These are phyloP conservation scores for Paraphaeosphaeria sporulosa DNA, from an alignment of 2,329 filamentous ascomycete species.

Conservation along the genomic window DNA sequence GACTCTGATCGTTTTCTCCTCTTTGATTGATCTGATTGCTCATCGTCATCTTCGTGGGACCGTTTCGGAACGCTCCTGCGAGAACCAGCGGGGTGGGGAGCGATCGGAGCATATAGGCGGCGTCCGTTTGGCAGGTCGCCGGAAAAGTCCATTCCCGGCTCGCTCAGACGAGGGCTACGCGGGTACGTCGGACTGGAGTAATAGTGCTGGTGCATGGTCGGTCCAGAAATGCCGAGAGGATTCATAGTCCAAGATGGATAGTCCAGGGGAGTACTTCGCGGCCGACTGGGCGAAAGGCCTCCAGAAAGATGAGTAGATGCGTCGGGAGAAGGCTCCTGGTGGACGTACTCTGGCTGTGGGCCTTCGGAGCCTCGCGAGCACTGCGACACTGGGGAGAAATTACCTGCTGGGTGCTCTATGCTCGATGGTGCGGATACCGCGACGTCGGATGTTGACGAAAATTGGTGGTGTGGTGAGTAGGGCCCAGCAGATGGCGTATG, in stretches of 20 bases:
- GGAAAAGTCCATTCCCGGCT: conserved; percentile 38
- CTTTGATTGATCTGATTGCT: conserved; percentile 40
- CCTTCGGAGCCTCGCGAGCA: conserved; percentile 38
- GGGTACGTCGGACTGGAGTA: conserved; percentile 40
- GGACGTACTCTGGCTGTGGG: conserved; percentile 25
- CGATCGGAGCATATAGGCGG: conserved; percentile 53
- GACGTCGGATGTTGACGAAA: conserved; percentile 33
- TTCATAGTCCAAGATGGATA: conserved; percentile 50
- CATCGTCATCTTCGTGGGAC: conserved; percentile 48
- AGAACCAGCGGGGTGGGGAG: conserved; percentile 50
- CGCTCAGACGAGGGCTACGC: conserved; percentile 44
- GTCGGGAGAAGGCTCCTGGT: conserved; percentile 30
- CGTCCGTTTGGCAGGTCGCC: conserved; percentile 50
- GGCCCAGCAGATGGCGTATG: conserved; percentile 41
- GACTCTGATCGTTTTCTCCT: conserved; percentile 53
- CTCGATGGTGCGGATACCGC: conserved; percentile 27
- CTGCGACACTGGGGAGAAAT: conserved; percentile 41
- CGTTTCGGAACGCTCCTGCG: conserved; percentile 48
- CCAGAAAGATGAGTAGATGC: conserved; percentile 21
- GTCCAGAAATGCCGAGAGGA: conserved; percentile 50
- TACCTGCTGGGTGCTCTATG: conserved; percentile 30
- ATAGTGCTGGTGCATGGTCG: conserved; percentile 34
- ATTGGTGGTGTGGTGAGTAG: conserved; percentile 32
- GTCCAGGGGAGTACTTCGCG: conserved; percentile 52
- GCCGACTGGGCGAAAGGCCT: conserved; percentile 40